Conservation (phyloP, 2,329 filamentous ascomycete species). For the Fusarium austroafricanum region DNA sequence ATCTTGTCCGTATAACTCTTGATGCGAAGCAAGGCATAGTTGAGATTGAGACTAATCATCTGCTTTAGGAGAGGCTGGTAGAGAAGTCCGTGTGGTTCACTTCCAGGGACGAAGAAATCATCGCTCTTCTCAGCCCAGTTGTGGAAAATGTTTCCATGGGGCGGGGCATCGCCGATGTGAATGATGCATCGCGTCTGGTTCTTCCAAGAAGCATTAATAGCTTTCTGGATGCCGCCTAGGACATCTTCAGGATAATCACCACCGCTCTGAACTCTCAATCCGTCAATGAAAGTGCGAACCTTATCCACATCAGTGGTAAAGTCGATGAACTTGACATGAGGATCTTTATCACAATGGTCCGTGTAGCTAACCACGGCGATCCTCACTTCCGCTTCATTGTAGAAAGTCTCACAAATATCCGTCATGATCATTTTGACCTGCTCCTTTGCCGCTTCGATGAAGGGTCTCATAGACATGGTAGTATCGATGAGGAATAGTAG, state of each 20-base stretch:
- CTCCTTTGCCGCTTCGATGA: conserved; percentile 50
- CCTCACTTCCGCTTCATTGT: conserved; percentile 51
- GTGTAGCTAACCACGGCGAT: conserved; percentile 53
- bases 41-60: conserved; percentile 20
- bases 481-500: conserved; percentile 54
- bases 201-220: conserved; percentile 49
- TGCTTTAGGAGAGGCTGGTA: conserved; percentile 25
- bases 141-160: conserved; percentile 20
- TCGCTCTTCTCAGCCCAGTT: neutral
- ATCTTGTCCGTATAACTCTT: conserved; percentile 1
- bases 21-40: conserved; percentile 26
- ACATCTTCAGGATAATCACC: conserved; percentile 52
- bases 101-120: conserved; percentile 1
- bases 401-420: conserved; percentile 48
- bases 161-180: conserved; percentile 29
- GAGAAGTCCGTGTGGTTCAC: conserved; percentile 8
- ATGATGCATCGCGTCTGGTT: conserved; percentile 48
- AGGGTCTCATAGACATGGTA: conserved; percentile 49
- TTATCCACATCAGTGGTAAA: conserved; percentile 17
- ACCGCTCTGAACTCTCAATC: conserved; percentile 39
- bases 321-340: conserved; percentile 19
- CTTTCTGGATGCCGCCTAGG: conserved; percentile 49
- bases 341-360: conserved; percentile 45
- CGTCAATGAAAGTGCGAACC: conserved; percentile 3
- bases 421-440: conserved; percentile 51